Evolutionary conservation across 176 grass and related monocot genomes (phyloP), one percentile per base, ranked within the genome.

Genomic region (Elaeis guineensis): DNA sequence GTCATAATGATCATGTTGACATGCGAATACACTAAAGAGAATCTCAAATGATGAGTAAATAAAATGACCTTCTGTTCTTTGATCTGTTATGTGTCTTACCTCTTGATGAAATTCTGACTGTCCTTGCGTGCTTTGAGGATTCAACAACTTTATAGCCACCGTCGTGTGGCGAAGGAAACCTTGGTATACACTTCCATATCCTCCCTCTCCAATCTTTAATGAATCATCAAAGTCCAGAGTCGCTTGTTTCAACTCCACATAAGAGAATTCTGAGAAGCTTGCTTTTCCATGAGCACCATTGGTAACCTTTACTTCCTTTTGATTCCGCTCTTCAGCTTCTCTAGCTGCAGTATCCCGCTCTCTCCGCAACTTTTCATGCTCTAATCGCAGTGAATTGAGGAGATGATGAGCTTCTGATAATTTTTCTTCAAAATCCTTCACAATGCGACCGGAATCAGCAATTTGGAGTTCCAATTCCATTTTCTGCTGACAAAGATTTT

Each of bases 71-170:
- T 39, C 35, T 2, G 35, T 12, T 8, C 35, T 39, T 39, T 39
- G 35, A 39, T 44, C 11, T 44, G 9, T 44, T 44, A 12, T 44
- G 11, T 14, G 11, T 44, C 35, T 61, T 78, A 95, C 90, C 85
- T 95, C 90, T n/a, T 80, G 72, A 7, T 70, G 67, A 58, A 89
- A 95, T 49, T 89, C 76, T 67, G 44, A 66, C 21, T 85, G 78
- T 58, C 89, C 84, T 71, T 58, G 49, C 57, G 65, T 16, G 3
- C 73, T 75, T 78, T 80, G 61, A 63, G 77, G 69, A 76, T 77
- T 74, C 52, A 89, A 64, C 61, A 85, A 80, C 67, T 95, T 89
- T 72, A 89, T 83, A 30, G 90, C 90, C 12, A 89, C 85, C 16
- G 18, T 72, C 1, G 79, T 86, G 58, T 95, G 79, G 18, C 76